These are phyloP conservation scores for Cyclotella choctawhatcheeana DNA, from an alignment of 108 stramenopile genomes.

Conservation along the genomic window DNA sequence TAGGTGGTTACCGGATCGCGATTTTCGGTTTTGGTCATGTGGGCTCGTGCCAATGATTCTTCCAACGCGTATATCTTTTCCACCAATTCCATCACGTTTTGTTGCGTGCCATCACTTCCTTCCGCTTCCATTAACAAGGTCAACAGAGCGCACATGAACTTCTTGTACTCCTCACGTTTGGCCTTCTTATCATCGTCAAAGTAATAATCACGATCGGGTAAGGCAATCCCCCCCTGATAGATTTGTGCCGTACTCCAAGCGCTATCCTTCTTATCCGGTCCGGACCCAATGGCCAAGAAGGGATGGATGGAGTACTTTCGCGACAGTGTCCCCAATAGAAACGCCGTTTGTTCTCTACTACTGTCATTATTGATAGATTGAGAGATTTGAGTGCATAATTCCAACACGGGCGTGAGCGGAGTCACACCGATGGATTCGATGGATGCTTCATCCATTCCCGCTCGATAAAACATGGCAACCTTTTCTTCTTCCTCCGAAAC, in stretches of 20 bases:
- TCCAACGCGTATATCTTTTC: constrained; percentile 61
- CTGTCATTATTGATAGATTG: constrained; percentile 24
- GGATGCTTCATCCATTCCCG: constrained; percentile 73
- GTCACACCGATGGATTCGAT: constrained; percentile 61
- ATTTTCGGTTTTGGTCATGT: constrained; percentile 85
- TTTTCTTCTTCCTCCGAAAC: constrained; percentile 55
- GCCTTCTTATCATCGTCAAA: constrained; percentile 86
- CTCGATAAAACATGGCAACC: constrained; percentile 69
- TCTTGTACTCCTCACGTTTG: constrained; percentile 61
- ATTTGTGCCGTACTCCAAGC: constrained; percentile 62
- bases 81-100: constrained; percentile 26
- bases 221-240: constrained; percentile 68
- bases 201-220: constrained; percentile 87
- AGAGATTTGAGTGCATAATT: constrained; percentile 42
- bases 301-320: constrained; percentile 33
- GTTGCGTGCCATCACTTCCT: constrained; percentile 26
- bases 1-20: constrained; percentile 77
- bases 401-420: constrained; percentile 55
- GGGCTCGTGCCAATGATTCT: constrained; percentile 57
- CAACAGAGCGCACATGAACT: constrained; percentile 63
- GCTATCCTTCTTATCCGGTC: constrained; percentile 69
- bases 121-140: constrained; percentile 46
- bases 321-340: constrained; percentile 45
- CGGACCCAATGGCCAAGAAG: constrained; percentile 60
- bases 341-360: constrained; percentile 51